Conservation (phyloP, 2,329 filamentous ascomycete genomes). For the Cryphonectria japonica region DNA sequence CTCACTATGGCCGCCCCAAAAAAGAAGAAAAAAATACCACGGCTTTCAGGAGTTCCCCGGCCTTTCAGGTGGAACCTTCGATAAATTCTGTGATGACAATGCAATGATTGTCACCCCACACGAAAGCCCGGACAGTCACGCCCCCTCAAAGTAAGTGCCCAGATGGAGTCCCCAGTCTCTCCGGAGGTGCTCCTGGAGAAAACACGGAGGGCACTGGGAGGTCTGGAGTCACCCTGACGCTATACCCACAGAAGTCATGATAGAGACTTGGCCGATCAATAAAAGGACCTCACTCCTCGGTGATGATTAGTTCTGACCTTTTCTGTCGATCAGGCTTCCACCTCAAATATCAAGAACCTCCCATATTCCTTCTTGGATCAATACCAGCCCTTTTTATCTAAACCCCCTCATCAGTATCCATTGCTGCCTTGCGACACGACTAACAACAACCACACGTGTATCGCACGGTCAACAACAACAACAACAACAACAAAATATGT, state of each 20-base stretch:
- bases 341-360: constrained; percentile 16
- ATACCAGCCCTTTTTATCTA: background rate
- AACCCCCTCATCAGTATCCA: background rate
- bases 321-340: constrained; percentile 24
- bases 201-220: constrained; percentile 24
- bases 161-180: constrained; percentile 26
- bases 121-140: constrained; percentile 25
- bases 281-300: constrained; percentile 23
- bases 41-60: constrained; percentile 25
- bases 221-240: constrained; percentile 30
- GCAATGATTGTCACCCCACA: constrained; percentile 30
- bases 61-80: constrained; percentile 14
- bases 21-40: constrained; percentile 19
- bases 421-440: constrained; percentile 17
- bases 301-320: constrained; percentile 15
- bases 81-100: constrained; percentile 18
- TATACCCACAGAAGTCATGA: constrained; percentile 24
- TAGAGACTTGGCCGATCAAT: constrained; percentile 24
- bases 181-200: constrained; percentile 26
- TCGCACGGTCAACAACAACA: constrained; percentile 7
- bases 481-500: constrained; percentile 18
- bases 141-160: constrained; percentile 21
- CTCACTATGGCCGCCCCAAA: constrained; percentile 12
- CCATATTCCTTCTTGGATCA: background rate
- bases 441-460: constrained; percentile 14